Conservation (phyloP, 495 filamentous ascomycete species). For the Penicillium coffeae region DNA sequence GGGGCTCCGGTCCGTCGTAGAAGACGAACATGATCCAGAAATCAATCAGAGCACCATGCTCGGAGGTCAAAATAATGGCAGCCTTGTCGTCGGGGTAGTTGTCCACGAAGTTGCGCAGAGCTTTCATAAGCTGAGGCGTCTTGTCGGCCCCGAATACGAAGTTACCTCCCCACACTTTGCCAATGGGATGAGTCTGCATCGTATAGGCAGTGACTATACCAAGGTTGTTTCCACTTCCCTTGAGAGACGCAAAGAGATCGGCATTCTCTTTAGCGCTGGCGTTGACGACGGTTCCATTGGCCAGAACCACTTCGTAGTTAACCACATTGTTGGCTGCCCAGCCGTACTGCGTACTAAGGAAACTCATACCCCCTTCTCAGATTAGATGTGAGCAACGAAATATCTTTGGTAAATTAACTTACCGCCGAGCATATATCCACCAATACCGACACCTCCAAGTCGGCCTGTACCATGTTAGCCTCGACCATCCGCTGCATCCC, state of each 20-base stretch:
- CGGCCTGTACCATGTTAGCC: too few species aligned
- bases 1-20: conserved; percentile 56
- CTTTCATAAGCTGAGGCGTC: conserved; percentile 39
- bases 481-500: too few species aligned
- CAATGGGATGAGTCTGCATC: conserved; percentile 41
- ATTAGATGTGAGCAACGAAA: not conserved
- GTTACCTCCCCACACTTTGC: conserved; percentile 52
- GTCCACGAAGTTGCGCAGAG: conserved; percentile 50
- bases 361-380: conserved; percentile 39
- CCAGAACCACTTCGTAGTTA: conserved; percentile 54
- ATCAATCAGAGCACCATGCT: conserved; percentile 43
- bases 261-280: conserved; percentile 39
- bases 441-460: conserved; percentile 36
- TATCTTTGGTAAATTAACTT: conserved; percentile 6
- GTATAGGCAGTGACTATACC: conserved; percentile 58
- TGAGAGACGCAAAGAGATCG: conserved; percentile 55
- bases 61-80: conserved; percentile 50
- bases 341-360: conserved; percentile 54
- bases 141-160: conserved; percentile 43
- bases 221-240: conserved; percentile 58
- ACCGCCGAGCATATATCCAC: conserved; percentile 44
- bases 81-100: conserved; percentile 51
- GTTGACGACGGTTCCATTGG: conserved; percentile 50
- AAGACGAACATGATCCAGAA: conserved; percentile 61
- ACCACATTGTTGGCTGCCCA: conserved; percentile 53